Evolutionary conservation across 306 rosid genomes (phyloP), one percentile per base, ranked within the genome.

Genomic region (Albizia julibrissin): DNA sequence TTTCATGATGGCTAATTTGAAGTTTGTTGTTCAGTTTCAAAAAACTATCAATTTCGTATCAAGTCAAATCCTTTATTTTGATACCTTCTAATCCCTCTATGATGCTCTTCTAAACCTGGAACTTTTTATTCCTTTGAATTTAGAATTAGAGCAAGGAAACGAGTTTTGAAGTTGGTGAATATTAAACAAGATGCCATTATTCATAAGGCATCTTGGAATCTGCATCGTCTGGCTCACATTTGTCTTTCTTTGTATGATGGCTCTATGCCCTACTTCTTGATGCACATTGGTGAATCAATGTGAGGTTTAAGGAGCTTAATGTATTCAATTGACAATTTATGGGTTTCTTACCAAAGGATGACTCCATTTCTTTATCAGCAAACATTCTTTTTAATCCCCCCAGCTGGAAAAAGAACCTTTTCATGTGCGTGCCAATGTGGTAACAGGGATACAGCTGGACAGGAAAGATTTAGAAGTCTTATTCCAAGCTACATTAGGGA

Each of bases 391-490:
- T 46, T 47, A 14, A 2, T 46, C 33, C 64, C 4, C 37, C 8
- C 9, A n/a, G 24, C 26, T 24, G n/a, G 12, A 19, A 54, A 52
- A 54, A 66, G 39, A 66, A 39, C 37, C 29, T 54, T 77, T 61
- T 79, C 47, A 21, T 52, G 39, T 85, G 81, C 72, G 50, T 58
- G 58, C 67, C 44, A 22, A 67, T 46, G 61, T 72, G 82, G 39
- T 52, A 43, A 66, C 77, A 88, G 91, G 89, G 91, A 88, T 85
- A 88, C 91, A 1, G 91, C 91, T 69, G 91, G 91, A 58, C 91
- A 88, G 82, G 91, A 88, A 81, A 85, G 90, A 83, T 88, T 85
- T 76, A 80, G 88, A 88, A 88, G 90, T 85, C 90, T 88, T 79
- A 88, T 88, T 83, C 88, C 90, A 22, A 88, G 90, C 84, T 88